Conservation (phyloP, 2,329 filamentous ascomycete genomes). For the Zymoseptoria passerinii region DNA sequence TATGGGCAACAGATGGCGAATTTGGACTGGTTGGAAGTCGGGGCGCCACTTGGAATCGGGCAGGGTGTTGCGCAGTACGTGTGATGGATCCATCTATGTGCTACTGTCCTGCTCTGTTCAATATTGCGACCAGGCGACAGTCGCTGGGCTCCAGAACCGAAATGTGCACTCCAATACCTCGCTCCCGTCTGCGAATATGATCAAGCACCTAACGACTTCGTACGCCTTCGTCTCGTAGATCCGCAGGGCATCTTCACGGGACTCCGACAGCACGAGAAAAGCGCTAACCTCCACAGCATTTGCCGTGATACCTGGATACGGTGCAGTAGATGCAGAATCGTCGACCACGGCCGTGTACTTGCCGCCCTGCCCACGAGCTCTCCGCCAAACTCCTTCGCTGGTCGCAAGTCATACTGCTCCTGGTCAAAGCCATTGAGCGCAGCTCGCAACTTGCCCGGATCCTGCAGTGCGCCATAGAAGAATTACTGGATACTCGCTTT, state of each 20-base stretch:
- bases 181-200: slow-evolving; percentile 10
- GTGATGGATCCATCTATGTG: neutral
- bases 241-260: slow-evolving; percentile 30
- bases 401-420: slow-evolving; percentile 14
- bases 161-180: neutral
- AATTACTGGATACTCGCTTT: slow-evolving; percentile 32
- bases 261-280: slow-evolving; percentile 24
- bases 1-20: slow-evolving; percentile 21
- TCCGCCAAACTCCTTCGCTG: slow-evolving; percentile 27
- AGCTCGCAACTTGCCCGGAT: slow-evolving; percentile 25
- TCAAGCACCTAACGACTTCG: slow-evolving; percentile 33
- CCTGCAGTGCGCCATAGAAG: slow-evolving; percentile 31
- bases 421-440: slow-evolving; percentile 23
- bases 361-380: slow-evolving; percentile 28
- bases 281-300: slow-evolving; percentile 25
- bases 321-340: slow-evolving; percentile 4
- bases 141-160: neutral
- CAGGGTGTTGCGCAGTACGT: neutral
- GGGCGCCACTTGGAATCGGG: neutral
- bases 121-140: neutral
- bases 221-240: slow-evolving; percentile 34
- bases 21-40: slow-evolving; percentile 18
- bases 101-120: neutral
- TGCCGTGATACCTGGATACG: neutral
- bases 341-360: slow-evolving; percentile 36